Percentiles rank a stretch among this genome's conserved stretches.
Conservation (phyloP, 345 rosid genomes). For the Abelmoschus esculentus region DNA sequence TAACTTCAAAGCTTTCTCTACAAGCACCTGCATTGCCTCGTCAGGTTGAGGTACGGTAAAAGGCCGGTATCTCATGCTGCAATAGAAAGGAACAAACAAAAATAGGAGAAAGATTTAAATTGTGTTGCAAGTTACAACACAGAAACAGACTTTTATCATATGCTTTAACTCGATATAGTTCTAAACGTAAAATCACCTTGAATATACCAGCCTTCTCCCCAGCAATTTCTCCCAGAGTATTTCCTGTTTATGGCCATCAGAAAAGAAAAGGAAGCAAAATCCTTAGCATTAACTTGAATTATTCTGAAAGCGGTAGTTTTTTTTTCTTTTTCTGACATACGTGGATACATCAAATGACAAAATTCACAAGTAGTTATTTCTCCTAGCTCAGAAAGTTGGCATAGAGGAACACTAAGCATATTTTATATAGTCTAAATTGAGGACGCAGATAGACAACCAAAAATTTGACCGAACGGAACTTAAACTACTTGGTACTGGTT, state of each 20-base stretch:
- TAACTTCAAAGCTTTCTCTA: conserved; percentile 59
- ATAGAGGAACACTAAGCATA: not conserved
- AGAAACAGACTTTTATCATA: not conserved
- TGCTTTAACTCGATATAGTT: conserved; percentile 6
- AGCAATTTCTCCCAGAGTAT: conserved; percentile 91
- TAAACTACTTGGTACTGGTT: too few species aligned
- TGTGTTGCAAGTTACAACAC: not conserved
- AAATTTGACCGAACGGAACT: too few species aligned
- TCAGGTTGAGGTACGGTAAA: conserved; percentile 85
- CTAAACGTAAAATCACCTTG: conserved; percentile 49
- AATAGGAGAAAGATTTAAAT: not conserved
- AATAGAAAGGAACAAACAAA: not conserved
- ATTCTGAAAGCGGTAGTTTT: not conserved
- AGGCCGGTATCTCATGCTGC: conserved; percentile 79
- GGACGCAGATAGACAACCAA: not conserved
- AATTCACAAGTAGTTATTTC: not conserved
- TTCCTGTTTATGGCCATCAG: conserved; percentile 44
- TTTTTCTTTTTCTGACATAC: not conserved
- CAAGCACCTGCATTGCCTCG: conserved; percentile 92
- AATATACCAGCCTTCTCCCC: conserved; percentile 98
- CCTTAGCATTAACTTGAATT: not conserved
- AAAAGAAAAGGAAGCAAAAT: conserved; percentile 14
- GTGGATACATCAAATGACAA: not conserved
- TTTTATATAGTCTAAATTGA: not conserved
- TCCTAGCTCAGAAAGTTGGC: not conserved